phyloP scores from a whole-genome alignment of 345 rosid species.

The Melaleuca quinquenervia region DNA sequence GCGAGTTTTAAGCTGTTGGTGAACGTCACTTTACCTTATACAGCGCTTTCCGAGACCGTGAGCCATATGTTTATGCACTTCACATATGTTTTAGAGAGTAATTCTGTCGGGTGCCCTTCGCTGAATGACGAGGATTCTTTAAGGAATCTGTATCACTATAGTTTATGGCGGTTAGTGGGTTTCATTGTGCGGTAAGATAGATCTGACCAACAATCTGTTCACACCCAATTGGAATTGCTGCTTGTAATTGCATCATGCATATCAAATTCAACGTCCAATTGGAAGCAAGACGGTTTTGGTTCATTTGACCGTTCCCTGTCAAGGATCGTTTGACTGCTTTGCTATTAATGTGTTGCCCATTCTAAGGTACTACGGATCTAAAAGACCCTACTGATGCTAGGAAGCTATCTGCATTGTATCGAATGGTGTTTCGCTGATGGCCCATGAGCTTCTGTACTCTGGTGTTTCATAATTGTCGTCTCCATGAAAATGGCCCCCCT shows the following conservation, averaged over 20 bases:
- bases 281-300: not conserved
- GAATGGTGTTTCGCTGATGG: not conserved
- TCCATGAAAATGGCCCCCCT: not conserved
- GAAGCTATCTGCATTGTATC: not conserved
- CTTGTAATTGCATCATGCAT: not conserved
- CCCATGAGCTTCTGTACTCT: not conserved
- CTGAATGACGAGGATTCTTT: not conserved
- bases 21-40: too few relatives aligned
- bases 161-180: not conserved
- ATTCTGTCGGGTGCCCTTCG: fast-evolving
- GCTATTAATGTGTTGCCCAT: not conserved
- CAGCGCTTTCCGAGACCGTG: not conserved
- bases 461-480: fast-evolving
- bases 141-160: not conserved
- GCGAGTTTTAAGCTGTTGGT: not conserved
- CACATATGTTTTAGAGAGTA: not conserved
- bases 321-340: not conserved
- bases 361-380: not conserved
- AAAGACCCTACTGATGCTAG: not conserved
- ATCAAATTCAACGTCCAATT: not conserved
- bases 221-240: not conserved
- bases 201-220: not conserved
- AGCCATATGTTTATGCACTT: too few relatives aligned
- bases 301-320: not conserved
- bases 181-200: not conserved